These are phyloP conservation scores for Boeremia exigua DNA, from an alignment of 2,329 filamentous ascomycete genomes.

Conservation along the genomic window DNA sequence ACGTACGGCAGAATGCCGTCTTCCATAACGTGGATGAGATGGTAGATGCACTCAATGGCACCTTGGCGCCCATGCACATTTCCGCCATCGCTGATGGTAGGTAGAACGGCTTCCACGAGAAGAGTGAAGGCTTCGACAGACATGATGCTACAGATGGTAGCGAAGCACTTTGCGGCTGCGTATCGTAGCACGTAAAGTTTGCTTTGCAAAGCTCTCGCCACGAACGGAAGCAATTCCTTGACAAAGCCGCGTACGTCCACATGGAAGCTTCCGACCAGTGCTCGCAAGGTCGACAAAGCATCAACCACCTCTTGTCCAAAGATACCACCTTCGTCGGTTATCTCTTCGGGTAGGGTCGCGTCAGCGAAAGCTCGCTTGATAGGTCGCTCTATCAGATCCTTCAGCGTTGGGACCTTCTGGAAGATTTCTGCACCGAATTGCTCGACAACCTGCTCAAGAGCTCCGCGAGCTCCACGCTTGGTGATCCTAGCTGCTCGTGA, in stretches of 20 bases:
- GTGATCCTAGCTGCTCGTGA: slow-evolving; percentile 89
- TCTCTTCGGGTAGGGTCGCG: slow-evolving; percentile 71
- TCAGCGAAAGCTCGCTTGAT: slow-evolving; percentile 75
- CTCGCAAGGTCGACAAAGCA: slow-evolving; percentile 88
- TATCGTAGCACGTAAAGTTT: slow-evolving; percentile 92
- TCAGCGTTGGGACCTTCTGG: slow-evolving; percentile 82
- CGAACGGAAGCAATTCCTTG: slow-evolving; percentile 79
- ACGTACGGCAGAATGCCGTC: slow-evolving; percentile 95
- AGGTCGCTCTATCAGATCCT: slow-evolving; percentile 80
- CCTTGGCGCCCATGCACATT: slow-evolving; percentile 91
- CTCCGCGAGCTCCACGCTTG: slow-evolving; percentile 90
- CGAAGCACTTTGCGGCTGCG: slow-evolving; percentile 95
- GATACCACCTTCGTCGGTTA: slow-evolving; percentile 73
- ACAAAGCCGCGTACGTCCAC: slow-evolving; percentile 77
- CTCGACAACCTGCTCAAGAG: slow-evolving; percentile 82
- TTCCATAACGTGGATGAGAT: slow-evolving; percentile 97
- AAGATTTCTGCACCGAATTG: slow-evolving; percentile 81
- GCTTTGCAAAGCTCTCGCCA: slow-evolving; percentile 87
- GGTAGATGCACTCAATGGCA: slow-evolving; percentile 93
- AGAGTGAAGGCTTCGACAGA: slow-evolving; percentile 95
- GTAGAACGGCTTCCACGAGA: slow-evolving; percentile 89
- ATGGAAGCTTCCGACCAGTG: slow-evolving; percentile 89
- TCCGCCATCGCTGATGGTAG: slow-evolving; percentile 87
- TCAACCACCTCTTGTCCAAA: slow-evolving; percentile 94
- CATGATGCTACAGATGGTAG: slow-evolving; percentile 96